Base-by-base conservation (phyloP, 176 grass and related monocot genomes). In the Elymus sibiricus region DNA sequence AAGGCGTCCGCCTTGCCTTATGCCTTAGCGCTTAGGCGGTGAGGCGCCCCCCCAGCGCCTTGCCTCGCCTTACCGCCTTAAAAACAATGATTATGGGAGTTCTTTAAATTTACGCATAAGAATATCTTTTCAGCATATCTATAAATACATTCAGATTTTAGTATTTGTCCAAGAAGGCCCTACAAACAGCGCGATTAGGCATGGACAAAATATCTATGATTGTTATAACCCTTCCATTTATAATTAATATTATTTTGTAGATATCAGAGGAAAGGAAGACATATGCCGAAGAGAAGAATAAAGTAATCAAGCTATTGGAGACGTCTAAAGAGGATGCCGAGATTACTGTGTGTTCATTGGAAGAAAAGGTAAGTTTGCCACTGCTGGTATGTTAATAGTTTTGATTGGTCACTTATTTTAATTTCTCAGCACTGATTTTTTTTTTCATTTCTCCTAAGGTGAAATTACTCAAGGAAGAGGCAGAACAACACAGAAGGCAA, bases 251-350 rank as follows among this genome's bases (percentile, higher is more conserved):
- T 77, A 14, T 53, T 65, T 44, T 90, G 58, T 86, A 97, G 92
- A 90, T 91, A 81, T 90, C 90, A 35, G 85, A 95, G 85, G 88
- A 85, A 76, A 94, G 74, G 51, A 94, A 89, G 67, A 39, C 34
- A 64, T 88, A 90, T 90, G 92, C 89, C 70, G 84, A 93, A 91
- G 95, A 91, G 79, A 97, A 95, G 82, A 89, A 97, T 87, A 92
- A 94, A 76, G 92, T 88, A 81, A 85, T 91, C 42, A 97, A 94
- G 84, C 58, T 97, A 64, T 87, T 97, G 78, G 95, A 95, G 84
- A 88, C 47, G 39, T 94, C 95, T 17, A 89, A 94, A 64, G 86
- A 94, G 80, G 92, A 90, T 76, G 84, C 93, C 60, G 90, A 97
- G 34, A 85, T 67, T 78, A 97, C 95, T 66, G 80, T 97, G 72